Evolutionary conservation across 495 filamentous ascomycete species (phyloP).

Genomic region (Copromyces sp.): DNA sequence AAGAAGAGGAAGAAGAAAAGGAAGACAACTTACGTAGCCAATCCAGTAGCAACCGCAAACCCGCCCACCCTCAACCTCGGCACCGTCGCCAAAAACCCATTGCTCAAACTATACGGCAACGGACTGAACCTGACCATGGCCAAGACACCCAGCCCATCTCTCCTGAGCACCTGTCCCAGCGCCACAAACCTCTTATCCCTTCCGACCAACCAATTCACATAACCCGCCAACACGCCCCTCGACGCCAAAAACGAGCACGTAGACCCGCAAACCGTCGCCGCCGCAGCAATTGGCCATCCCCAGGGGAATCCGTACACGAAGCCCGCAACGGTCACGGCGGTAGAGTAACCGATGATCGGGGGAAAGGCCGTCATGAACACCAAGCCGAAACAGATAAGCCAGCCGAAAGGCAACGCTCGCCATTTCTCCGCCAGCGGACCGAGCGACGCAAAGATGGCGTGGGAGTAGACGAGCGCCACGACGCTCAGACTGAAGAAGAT

Average conservation of each 20-base stretch:
- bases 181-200: conserved; percentile 65
- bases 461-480: conserved; percentile 63
- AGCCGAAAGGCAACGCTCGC: conserved; percentile 59
- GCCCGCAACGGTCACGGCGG: conserved; percentile 73
- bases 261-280: conserved; percentile 65
- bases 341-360: conserved; percentile 83
- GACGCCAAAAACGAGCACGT: conserved; percentile 69
- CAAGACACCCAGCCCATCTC: conserved; percentile 81
- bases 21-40: conserved; percentile 31
- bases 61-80: conserved; percentile 67
- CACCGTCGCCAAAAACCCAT: conserved; percentile 88
- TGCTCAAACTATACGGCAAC: conserved; percentile 87
- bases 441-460: conserved; percentile 64
- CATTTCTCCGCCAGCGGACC: conserved; percentile 61
- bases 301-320: conserved; percentile 91
- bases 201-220: conserved; percentile 71
- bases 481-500: conserved; percentile 43
- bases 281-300: conserved; percentile 80
- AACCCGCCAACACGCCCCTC: conserved; percentile 62
- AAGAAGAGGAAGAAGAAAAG: neutral
- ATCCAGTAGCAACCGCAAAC: conserved; percentile 73
- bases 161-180: conserved; percentile 50
- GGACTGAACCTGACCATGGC: conserved; percentile 92
- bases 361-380: conserved; percentile 78
- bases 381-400: conserved; percentile 68